Evolutionary conservation across 306 rosid genomes (phyloP).

Genomic region (Glycine latifolia): DNA sequence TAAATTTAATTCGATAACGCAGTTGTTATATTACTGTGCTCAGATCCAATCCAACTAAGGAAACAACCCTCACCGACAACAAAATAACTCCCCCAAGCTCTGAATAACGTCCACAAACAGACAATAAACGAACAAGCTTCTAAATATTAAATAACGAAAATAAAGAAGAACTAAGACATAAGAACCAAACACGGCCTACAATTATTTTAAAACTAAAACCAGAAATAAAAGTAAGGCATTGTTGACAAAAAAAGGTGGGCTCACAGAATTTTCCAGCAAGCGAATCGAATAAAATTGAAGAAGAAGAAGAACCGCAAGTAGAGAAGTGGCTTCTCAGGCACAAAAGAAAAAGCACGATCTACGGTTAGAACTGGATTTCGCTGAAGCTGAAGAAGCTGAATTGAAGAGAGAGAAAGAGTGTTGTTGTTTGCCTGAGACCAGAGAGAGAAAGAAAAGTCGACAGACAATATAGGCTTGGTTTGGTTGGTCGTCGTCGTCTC

Average conservation of each 20-base stretch:
- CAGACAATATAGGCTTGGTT: constrained; percentile 68
- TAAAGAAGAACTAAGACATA: constrained; percentile 30
- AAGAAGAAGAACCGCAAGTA: constrained; percentile 18
- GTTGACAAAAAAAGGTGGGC: constrained; percentile 10
- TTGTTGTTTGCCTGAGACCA: constrained; percentile 35
- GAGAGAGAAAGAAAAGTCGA: constrained; percentile 51
- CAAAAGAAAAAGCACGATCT: constrained; percentile 51
- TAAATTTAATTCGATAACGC: constrained; percentile 30
- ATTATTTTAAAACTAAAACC: not conserved
- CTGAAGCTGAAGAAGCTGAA: constrained; percentile 36
- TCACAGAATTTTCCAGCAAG: constrained; percentile 23
- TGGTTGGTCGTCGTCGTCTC: constrained; percentile 94
- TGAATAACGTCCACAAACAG: constrained; percentile 34
- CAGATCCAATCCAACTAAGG: constrained; percentile 60
- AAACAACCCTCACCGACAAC: not conserved
- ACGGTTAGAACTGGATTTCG: constrained; percentile 38
- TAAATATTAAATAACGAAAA: not conserved
- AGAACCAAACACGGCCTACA: not conserved
- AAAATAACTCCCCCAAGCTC: not conserved
- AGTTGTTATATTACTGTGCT: constrained; percentile 14
- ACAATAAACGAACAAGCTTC: constrained; percentile 30
- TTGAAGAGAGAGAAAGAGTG: constrained; percentile 44
- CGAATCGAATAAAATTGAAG: constrained; percentile 14
- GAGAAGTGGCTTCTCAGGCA: not conserved
- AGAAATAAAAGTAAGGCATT: constrained; percentile 27